Evolutionary conservation across 1,139 yeast species (phyloP).

Genomic region (Blastobotrys capitulatus): DNA sequence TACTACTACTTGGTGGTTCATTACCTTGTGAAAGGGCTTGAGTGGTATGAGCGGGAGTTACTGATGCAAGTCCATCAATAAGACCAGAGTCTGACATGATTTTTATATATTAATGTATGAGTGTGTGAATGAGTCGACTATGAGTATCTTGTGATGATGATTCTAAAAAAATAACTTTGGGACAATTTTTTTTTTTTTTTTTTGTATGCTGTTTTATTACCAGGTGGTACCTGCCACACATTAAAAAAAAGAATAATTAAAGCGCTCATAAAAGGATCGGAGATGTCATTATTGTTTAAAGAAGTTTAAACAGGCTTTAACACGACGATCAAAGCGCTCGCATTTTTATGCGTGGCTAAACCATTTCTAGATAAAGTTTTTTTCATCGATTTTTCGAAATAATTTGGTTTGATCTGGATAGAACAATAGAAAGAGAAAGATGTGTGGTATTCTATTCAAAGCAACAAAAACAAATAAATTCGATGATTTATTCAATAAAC

Average conservation of each 20-base stretch:
- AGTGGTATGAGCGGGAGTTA: constrained; percentile 9
- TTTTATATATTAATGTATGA: not conserved
- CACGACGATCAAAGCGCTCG: too few relatives aligned
- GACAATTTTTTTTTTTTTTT: not conserved
- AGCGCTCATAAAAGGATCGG: too few relatives aligned
- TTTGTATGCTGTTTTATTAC: not conserved
- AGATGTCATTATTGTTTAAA: too few relatives aligned
- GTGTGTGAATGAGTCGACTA: too few relatives aligned
- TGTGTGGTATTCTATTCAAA: constrained; percentile 28
- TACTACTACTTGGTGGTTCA: not conserved
- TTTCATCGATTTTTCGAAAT: too few relatives aligned
- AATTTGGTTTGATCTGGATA: too few relatives aligned
- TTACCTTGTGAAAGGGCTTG: constrained; percentile 3
- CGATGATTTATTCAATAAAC: not conserved
- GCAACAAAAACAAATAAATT: not conserved
- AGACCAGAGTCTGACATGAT: not conserved
- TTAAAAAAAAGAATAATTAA: too few relatives aligned
- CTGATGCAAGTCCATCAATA: not conserved
- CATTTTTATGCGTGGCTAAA: too few relatives aligned
- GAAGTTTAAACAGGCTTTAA: too few relatives aligned
- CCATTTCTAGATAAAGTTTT: too few relatives aligned
- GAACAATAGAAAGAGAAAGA: not conserved
- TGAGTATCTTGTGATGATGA: too few relatives aligned
- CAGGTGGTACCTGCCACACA: too few relatives aligned
- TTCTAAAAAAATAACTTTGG: not conserved